phyloP scores from a whole-genome alignment of 495 filamentous ascomycete genomes.

The Pyronema omphalodes region DNA sequence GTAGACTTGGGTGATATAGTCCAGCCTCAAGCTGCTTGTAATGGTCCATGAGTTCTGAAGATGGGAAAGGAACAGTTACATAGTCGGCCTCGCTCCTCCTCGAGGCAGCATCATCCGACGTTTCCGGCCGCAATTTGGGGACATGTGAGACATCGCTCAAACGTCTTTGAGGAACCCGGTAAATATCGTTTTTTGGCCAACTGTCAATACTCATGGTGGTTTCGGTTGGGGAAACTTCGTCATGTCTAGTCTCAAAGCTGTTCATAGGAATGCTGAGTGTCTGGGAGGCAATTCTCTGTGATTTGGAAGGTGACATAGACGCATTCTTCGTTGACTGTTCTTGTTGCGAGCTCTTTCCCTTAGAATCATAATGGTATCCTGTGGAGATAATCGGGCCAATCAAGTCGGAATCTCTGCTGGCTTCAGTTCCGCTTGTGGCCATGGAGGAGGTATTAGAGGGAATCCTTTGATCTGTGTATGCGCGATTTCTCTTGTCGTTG shows the following conservation, averaged over 20 bases:
- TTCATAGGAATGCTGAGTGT: neutral
- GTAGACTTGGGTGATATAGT: neutral
- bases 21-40: neutral
- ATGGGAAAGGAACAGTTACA: neutral
- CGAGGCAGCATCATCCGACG: neutral
- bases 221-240: neutral
- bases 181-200: neutral
- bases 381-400: neutral
- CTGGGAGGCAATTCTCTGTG: neutral
- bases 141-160: neutral
- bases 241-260: neutral
- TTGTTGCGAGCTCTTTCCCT: neutral
- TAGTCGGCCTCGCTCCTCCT: too few relatives aligned
- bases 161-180: neutral
- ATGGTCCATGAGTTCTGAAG: neutral
- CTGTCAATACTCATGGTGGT: neutral
- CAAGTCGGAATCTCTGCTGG: neutral
- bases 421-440: neutral
- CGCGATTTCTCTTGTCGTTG: neutral
- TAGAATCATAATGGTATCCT: neutral
- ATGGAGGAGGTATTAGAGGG: neutral
- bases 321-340: neutral
- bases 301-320: neutral
- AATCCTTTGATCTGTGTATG: neutral
- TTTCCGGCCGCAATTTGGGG: neutral